Evolutionary conservation across 2,329 filamentous ascomycete genomes (phyloP).

Genomic region (Cryphonectria parasitica): DNA sequence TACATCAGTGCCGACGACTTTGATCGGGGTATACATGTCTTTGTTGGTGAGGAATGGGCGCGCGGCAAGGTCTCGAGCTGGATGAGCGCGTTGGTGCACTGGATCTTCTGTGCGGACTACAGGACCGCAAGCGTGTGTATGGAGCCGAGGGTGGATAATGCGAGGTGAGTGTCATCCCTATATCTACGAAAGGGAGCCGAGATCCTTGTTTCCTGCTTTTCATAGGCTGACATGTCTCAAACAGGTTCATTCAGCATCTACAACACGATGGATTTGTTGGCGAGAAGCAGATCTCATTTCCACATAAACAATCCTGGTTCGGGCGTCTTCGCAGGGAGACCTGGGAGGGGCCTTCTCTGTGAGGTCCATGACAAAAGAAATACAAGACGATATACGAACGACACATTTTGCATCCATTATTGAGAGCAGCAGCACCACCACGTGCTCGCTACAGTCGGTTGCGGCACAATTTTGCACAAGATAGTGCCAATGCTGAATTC

Average conservation of each 20-base stretch:
- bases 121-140: constrained; percentile 82
- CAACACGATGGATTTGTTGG: constrained; percentile 79
- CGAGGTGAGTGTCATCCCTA: constrained; percentile 63
- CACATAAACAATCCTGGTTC: constrained; percentile 90
- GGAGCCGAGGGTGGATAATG: constrained; percentile 90
- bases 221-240: constrained; percentile 3
- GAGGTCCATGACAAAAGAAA: constrained; percentile 25
- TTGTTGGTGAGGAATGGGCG: constrained; percentile 92
- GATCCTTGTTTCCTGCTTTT: neutral
- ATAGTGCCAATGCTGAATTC: neutral
- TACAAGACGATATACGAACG: neutral
- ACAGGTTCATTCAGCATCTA: constrained; percentile 71
- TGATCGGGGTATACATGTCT: constrained; percentile 84
- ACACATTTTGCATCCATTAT: neutral
- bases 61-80: constrained; percentile 80
- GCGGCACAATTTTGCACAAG: neutral
- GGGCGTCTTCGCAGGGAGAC: constrained; percentile 79
- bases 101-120: constrained; percentile 75
- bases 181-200: neutral
- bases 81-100: constrained; percentile 87
- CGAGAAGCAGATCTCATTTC: constrained; percentile 82
- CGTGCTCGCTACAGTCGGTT: neutral
- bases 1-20: constrained; percentile 75
- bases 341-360: constrained; percentile 73
- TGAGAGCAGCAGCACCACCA: neutral